These are phyloP conservation scores for Cardamine resedifolia DNA, from an alignment of 345 rosid genomes.

Conservation along the genomic window DNA sequence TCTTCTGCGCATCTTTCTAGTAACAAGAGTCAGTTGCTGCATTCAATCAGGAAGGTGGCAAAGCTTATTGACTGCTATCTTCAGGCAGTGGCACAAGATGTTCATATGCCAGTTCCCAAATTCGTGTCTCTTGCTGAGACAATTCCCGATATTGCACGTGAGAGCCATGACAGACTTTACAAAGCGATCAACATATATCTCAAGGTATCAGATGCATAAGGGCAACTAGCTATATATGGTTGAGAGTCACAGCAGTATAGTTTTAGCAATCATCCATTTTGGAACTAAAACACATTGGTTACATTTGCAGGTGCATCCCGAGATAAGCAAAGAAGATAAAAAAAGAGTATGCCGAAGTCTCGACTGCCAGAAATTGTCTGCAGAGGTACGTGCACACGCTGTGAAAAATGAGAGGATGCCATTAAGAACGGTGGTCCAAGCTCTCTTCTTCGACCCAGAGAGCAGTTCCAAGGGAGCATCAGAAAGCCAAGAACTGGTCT, in stretches of 20 bases:
- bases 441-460: slow-evolving; percentile 89
- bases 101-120: slow-evolving; percentile 57
- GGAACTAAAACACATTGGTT: slow-evolving; percentile 19
- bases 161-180: slow-evolving; percentile 82
- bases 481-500: slow-evolving; percentile 20
- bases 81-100: slow-evolving; percentile 68
- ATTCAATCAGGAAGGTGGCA: slow-evolving; percentile 63
- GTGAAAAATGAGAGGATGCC: slow-evolving; percentile 95
- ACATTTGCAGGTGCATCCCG: slow-evolving; percentile 80
- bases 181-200: slow-evolving; percentile 82
- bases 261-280: background rate
- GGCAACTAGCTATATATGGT: background rate
- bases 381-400: slow-evolving; percentile 84
- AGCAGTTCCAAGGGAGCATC: slow-evolving; percentile 39
- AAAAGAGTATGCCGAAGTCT: slow-evolving; percentile 75
- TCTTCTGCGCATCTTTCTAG: slow-evolving; percentile 44
- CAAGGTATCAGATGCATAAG: slow-evolving; percentile 50
- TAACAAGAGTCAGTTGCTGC: slow-evolving; percentile 40
- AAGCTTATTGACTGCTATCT: slow-evolving; percentile 78
- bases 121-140: slow-evolving; percentile 69
- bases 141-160: slow-evolving; percentile 64
- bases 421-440: slow-evolving; percentile 89
- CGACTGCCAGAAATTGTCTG: slow-evolving; percentile 92
- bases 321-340: slow-evolving; percentile 75
- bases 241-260: slow-evolving; percentile 13